Evolutionary conservation across 2,329 filamentous ascomycete genomes (phyloP), one percentile per base, ranked within the genome.

Genomic region (Apiospora hydei): DNA sequence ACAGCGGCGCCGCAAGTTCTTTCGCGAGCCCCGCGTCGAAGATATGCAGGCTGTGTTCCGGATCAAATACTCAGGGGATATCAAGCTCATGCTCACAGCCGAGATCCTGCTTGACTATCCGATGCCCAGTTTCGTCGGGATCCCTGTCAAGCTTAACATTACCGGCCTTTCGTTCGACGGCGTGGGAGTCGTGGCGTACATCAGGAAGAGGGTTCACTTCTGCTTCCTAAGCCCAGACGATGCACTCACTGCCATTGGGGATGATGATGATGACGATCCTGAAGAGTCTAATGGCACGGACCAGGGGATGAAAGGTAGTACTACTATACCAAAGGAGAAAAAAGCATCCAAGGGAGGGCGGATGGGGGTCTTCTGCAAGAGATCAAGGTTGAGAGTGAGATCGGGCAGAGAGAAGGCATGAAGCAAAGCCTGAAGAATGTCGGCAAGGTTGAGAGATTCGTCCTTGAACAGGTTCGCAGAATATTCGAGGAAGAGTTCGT

Each of bases 401-500:
- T 99, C 81, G 96, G 96, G 8, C 92, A 96, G 81, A 91, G 95
- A 76, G 95, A 97, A 78, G 92, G 93, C 73, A 94, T 94, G 38
- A 98, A 96, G 84, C 96, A 98, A 84, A 96, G 96, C 67, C 85
- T 99, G 73, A 98, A 98, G 87, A 99, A 99, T 81, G 96, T 99
- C 69, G 96, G 96, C 72, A 99, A 99, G 86, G 96, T 99, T 72
- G 96, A 99, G 85, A 93, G 94, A 78, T 99, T 99, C 81, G 94
- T 99, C 71, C 87, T 99, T 73, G 96, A 98, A 81, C 96, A 98
- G 83, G 96, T 99, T 74, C 91, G 96, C 80, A 90, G 95, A 79
- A 98, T 99, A 77, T 98, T 99, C 79, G 96, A 99, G 83, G 96
- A 98, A 80, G 96, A 99, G 82, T 96, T 98, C 84, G 95, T 98